Conservation (phyloP, 768 basidiomycete genomes). For the Mycena venus region DNA sequence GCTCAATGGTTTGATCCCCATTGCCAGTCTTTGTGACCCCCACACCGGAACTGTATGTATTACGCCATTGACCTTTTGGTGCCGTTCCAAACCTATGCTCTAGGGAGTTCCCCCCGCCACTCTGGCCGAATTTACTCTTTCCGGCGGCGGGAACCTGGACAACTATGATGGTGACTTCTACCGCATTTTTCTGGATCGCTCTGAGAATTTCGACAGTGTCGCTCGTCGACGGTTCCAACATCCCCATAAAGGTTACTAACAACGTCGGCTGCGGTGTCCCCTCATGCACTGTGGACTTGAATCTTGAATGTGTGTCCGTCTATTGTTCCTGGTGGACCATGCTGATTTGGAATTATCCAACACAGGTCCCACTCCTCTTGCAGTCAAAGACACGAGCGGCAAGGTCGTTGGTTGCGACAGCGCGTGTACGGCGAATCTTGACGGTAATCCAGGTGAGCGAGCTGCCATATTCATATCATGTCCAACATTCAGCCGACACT, state of each 20-base stretch:
- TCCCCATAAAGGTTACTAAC: constrained; percentile 58
- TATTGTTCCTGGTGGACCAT: too few species aligned
- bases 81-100: not conserved
- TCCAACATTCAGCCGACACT: not conserved
- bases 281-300: constrained; percentile 58
- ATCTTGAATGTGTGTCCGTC: constrained; percentile 43
- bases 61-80: not conserved
- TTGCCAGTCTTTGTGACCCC: constrained; percentile 43
- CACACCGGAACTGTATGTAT: constrained; percentile 39
- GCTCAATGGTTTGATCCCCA: not conserved
- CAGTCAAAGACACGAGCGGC: too few species aligned
- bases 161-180: not conserved
- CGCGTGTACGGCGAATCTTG: constrained; percentile 25
- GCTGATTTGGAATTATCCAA: too few species aligned
- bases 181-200: not conserved
- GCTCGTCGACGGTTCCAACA: constrained; percentile 60
- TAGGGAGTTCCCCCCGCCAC: constrained; percentile 56
- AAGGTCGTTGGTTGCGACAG: constrained; percentile 7
- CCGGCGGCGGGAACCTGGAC: not conserved
- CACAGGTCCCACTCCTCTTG: constrained; percentile 13
- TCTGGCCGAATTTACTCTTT: not conserved
- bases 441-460: constrained; percentile 25
- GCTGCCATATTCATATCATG: constrained; percentile 23
- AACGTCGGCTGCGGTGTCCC: constrained; percentile 51
- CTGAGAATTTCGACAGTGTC: not conserved